Conservation (phyloP, 164 flowering plant genomes). For the Vitis riparia region DNA sequence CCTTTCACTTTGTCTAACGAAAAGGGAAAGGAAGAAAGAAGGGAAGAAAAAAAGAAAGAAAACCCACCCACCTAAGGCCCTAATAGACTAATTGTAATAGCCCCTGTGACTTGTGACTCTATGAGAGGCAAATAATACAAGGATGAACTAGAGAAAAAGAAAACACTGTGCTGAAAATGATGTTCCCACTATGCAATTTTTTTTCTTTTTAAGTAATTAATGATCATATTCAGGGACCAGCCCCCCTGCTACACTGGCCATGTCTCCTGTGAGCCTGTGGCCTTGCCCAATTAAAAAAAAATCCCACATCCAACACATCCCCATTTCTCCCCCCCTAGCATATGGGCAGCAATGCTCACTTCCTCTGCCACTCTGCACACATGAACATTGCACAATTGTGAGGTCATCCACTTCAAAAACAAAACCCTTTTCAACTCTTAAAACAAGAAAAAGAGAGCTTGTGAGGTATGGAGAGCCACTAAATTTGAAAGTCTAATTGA, state of each 20-base stretch:
- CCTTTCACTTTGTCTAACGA: neutral
- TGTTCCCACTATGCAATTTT: neutral
- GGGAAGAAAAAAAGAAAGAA: neutral
- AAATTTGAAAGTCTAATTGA: too few relatives aligned
- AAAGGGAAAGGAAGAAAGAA: neutral
- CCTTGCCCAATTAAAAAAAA: too few relatives aligned
- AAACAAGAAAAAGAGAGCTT: too few relatives aligned
- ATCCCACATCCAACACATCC: neutral
- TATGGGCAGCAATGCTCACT: conserved; percentile 4
- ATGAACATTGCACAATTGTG: too few relatives aligned
- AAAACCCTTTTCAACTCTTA: too few relatives aligned
- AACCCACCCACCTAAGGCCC: neutral
- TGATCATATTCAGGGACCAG: neutral
- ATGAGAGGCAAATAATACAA: conserved; percentile 5
- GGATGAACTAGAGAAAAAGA: neutral
- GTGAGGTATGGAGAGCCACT: too few relatives aligned
- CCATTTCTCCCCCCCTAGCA: neutral
- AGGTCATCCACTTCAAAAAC: too few relatives aligned
- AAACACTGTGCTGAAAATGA: conserved; percentile 10
- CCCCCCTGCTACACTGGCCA: too few relatives aligned
- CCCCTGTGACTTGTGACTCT: neutral
- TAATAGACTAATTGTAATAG: neutral
- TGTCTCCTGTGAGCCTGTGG: too few relatives aligned
- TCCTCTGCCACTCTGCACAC: neutral
- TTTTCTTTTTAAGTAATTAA: conserved; percentile 2